Base-by-base conservation (phyloP, 2,329 filamentous ascomycete species). In the Cladosporium phlei region DNA sequence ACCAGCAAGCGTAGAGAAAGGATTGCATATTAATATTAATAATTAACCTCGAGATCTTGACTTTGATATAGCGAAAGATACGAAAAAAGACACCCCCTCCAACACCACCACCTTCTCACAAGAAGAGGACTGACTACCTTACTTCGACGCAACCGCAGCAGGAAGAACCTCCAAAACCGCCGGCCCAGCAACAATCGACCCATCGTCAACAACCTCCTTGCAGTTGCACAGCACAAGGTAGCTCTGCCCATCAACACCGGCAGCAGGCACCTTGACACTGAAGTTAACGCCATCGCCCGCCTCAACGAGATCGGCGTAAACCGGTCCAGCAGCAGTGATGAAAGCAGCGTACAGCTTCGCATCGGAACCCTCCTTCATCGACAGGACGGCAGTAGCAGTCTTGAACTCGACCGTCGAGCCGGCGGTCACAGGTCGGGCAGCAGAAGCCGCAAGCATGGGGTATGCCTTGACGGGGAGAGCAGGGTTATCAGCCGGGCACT, bases 381-480 rank as follows among this genome's bases (percentile, higher is more conserved):
- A 45, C 19, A 58, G 47, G 10, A 47, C 47, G 19, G 37, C 50
- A 5, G 40, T 46, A 3, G 14, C 38, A 17, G 53, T 53, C 29
- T 52, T 40, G 14, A 58, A 32, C 19, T 24, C 25, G 3, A 58
- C 35, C 1, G 28, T 37, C 14, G 28, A 16, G 14, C 56, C 56
- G 3, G 47, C 43, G 5, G 44, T 46, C 14, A 56, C 47, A 4
- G 35, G 38, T 19, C 54, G 53, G 7, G 51, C 49, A 20, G 48
- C 42, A 17, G 47, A 42, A 3, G 56, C 45, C 24, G 48, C 51
- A 9, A 60, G 42, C 7, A 28, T 30, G 3, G 59, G 58, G 54
- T 57, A 61, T 6, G 58, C 75, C 65, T 74, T 79, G 59, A 86
- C 74, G 2, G 80, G 79, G 2, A 85, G 69, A 2, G 66, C 53